Conservation (phyloP, 1,284 basidiomycete species). For the Sanghuangporus sanghuang region DNA sequence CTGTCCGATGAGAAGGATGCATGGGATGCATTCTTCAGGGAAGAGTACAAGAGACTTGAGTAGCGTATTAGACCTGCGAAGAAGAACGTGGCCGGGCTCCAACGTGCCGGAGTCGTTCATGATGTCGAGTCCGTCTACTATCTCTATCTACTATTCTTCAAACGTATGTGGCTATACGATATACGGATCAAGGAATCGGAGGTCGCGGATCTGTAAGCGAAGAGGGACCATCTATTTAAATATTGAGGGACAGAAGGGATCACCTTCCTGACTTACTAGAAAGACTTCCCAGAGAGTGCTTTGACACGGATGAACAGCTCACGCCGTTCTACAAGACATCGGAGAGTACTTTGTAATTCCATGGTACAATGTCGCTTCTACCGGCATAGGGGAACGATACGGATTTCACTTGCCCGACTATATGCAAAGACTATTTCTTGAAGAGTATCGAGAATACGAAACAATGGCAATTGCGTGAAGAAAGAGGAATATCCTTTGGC, state of each 20-base stretch:
- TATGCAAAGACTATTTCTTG: background rate
- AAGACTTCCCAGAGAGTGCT: background rate
- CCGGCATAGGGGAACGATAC: background rate
- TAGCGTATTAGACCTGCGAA: background rate
- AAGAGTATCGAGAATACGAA: background rate
- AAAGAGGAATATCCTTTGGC: too few species aligned
- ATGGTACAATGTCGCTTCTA: background rate
- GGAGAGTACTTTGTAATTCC: background rate
- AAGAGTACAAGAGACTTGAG: background rate
- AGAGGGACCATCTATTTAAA: background rate
- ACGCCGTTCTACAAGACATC: background rate
- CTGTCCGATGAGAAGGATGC: background rate
- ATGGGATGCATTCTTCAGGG: background rate
- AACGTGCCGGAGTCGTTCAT: background rate
- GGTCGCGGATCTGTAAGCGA: background rate
- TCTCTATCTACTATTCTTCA: background rate
- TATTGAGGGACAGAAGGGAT: background rate
- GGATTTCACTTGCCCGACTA: background rate
- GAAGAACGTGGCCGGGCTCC: background rate
- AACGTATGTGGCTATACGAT: background rate
- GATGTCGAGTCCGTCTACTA: constrained; percentile 1
- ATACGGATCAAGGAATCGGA: background rate
- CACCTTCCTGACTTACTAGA: background rate
- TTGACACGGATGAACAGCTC: background rate
- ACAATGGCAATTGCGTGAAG: background rate